phyloP scores from a whole-genome alignment of 305 asterid species.

The Fraxinus sp. region DNA sequence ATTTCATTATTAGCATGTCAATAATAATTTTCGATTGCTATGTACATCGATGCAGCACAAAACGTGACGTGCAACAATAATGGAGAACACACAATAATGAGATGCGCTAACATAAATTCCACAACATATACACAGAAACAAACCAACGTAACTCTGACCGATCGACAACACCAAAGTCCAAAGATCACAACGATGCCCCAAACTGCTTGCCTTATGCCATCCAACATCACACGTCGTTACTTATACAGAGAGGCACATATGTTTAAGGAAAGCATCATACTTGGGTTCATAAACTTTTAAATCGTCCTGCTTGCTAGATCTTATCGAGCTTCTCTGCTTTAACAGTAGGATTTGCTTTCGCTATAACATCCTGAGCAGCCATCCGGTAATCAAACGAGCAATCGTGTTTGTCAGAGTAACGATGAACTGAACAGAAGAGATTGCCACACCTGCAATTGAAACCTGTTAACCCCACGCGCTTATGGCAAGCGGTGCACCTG shows the following conservation, averaged over 20 bases:
- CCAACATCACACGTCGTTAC: constrained; percentile 23
- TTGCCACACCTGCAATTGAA: constrained; percentile 18
- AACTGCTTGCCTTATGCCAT: constrained; percentile 7
- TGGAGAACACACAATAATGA: not conserved
- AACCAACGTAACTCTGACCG: constrained; percentile 29
- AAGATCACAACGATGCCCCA: constrained; percentile 24
- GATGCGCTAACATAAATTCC: constrained; percentile 25
- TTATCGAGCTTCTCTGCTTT: constrained; percentile 46
- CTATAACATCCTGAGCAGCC: constrained; percentile 37
- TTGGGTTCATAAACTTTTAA: not conserved
- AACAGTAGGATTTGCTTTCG: constrained; percentile 39
- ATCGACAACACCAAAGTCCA: constrained; percentile 29
- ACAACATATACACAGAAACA: constrained; percentile 6
- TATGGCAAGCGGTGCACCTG: constrained; percentile 15
- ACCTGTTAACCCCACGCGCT: constrained; percentile 21
- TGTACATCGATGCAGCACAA: constrained; percentile 8
- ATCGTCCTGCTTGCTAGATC: constrained; percentile 20
- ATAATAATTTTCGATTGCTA: not conserved
- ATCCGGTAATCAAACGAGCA: constrained; percentile 23
- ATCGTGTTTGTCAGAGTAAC: constrained; percentile 16
- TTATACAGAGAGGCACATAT: constrained; percentile 12
- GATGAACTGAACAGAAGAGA: constrained; percentile 20
- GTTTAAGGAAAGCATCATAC: constrained; percentile 17
- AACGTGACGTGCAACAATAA: constrained; percentile 1
- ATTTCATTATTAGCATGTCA: not conserved